These are phyloP conservation scores for Cutaneotrichosporon curvatum DNA, from an alignment of 1,284 basidiomycete genomes.

Conservation along the genomic window DNA sequence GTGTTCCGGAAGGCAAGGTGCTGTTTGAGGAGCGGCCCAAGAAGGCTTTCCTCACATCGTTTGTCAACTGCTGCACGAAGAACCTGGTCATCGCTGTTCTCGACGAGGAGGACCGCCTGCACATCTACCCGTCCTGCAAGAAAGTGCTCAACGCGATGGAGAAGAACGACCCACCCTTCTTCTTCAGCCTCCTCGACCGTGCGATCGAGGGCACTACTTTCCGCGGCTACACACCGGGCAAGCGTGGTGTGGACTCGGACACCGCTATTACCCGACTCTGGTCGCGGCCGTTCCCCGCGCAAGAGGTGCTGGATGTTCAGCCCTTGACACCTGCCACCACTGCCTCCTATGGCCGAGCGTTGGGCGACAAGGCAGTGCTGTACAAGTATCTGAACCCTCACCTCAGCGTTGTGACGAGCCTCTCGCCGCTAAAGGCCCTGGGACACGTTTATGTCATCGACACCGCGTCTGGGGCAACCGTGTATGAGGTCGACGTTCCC, in stretches of 20 bases:
- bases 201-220: conserved; percentile 19
- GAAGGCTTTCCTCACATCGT: conserved; percentile 35
- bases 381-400: conserved; percentile 94
- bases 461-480: conserved; percentile 63
- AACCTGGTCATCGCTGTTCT: conserved; percentile 39
- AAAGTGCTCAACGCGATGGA: conserved; percentile 32
- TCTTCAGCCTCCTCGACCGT: conserved; percentile 23
- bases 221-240: conserved; percentile 12
- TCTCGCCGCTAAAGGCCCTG: conserved; percentile 33
- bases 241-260: conserved; percentile 4
- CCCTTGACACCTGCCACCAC: conserved; percentile 50
- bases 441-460: conserved; percentile 70
- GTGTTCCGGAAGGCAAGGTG: conserved; percentile 29
- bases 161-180: conserved; percentile 25
- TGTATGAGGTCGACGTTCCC: conserved; percentile 55
- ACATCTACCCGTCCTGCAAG: conserved; percentile 44
- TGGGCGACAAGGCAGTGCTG: conserved; percentile 77
- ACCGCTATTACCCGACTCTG: conserved; percentile 46
- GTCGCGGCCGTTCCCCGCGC: conserved; percentile 58
- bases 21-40: conserved; percentile 28
- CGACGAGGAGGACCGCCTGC: conserved; percentile 24
- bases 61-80: conserved; percentile 38
- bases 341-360: conserved; percentile 73
- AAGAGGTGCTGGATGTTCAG: conserved; percentile 44
- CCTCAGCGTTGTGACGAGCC: conserved; percentile 61